Percentiles rank a stretch among this genome's conserved stretches.
Conservation (phyloP, 108 stramenopile genomes). For the Cyclostephanos invisitatus region DNA sequence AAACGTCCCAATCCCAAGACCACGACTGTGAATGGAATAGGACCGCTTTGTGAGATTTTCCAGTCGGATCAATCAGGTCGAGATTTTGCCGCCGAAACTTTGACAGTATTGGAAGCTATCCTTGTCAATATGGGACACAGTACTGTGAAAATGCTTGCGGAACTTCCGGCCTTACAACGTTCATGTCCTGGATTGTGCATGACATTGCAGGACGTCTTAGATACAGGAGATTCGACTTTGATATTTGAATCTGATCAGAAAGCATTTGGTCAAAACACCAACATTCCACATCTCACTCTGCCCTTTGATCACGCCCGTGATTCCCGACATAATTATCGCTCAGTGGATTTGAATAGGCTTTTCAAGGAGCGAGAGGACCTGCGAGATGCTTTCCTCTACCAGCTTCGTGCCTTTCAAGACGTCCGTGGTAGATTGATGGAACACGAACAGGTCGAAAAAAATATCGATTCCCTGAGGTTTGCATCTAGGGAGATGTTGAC, state of each 20-base stretch:
- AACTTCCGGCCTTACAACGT: constrained; percentile 23
- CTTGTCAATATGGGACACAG: constrained; percentile 41
- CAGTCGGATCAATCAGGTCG: constrained; percentile 37
- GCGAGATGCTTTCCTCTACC: constrained; percentile 74
- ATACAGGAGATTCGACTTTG: constrained; percentile 22
- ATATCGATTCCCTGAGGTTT: constrained; percentile 40
- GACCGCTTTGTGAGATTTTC: constrained; percentile 31
- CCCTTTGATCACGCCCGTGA: constrained; percentile 77
- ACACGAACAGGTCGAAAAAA: constrained; percentile 41
- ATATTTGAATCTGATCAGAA: constrained; percentile 33
- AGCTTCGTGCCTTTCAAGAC: constrained; percentile 72
- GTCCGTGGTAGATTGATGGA: constrained; percentile 63
- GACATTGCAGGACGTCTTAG: constrained; percentile 25
- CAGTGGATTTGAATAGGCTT: constrained; percentile 48
- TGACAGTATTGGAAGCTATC: constrained; percentile 35
- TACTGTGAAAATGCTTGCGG: constrained; percentile 25
- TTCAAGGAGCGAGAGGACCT: constrained; percentile 80
- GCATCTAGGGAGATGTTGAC: constrained; percentile 56
- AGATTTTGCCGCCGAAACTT: constrained; percentile 43
- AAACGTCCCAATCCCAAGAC: not conserved
- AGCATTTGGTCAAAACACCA: constrained; percentile 25
- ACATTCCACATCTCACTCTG: constrained; percentile 65
- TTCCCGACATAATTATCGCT: constrained; percentile 74
- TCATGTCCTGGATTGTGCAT: constrained; percentile 23
- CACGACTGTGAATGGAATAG: not conserved